Base-by-base conservation (phyloP, 805 yeast genomes). In the Diddensiella caesifluorescens region DNA sequence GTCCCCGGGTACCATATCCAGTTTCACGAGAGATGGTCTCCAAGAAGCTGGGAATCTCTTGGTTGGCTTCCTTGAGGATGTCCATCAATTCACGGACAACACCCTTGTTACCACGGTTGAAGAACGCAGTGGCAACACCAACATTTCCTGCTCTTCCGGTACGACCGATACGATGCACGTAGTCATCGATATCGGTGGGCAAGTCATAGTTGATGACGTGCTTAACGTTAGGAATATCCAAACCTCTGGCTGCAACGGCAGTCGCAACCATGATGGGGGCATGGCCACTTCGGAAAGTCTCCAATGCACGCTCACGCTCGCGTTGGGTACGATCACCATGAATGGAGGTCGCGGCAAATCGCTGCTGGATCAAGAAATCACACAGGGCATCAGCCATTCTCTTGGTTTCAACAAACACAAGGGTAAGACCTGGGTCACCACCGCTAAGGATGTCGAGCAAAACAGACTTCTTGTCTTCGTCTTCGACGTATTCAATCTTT, bases 111-210 rank as follows among this genome's bases (percentile, higher is more conserved):
- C 83, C 83, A 72, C 97, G 84, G 83, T 92, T 92, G 71, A 92
- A 86, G 74, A 92, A 92, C 39, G 99, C 95, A 54, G 97, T 89
- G 52, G 99, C 97, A 57, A 85, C 75, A 84, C 99, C 99, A 49
- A 83, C 80, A 73, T 92, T 92, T 77, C 98, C 98, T 60, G 99
- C 99, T 80, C 99, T 92, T 71, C 98, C 99, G 62, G 99, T 92
- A 80, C 98, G 90, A 79, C 98, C 98, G 64, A 92, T 92, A 74
- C 98, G 85, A 74, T 92, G 98, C 46, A 92, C 98, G 64, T 92
- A 92, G 69, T 92, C 98, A 68, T 92, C 98, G 60, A 92, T 84
- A 67, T 92, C 97, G 63, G 83, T 73, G 65, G 98, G 98, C 65
- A 92, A 75, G 65, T 92, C 98, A 67, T 83, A 92, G 78, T 92